These are phyloP conservation scores for Meira miltonrushii DNA, from an alignment of 1,284 basidiomycete genomes.

Conservation along the genomic window DNA sequence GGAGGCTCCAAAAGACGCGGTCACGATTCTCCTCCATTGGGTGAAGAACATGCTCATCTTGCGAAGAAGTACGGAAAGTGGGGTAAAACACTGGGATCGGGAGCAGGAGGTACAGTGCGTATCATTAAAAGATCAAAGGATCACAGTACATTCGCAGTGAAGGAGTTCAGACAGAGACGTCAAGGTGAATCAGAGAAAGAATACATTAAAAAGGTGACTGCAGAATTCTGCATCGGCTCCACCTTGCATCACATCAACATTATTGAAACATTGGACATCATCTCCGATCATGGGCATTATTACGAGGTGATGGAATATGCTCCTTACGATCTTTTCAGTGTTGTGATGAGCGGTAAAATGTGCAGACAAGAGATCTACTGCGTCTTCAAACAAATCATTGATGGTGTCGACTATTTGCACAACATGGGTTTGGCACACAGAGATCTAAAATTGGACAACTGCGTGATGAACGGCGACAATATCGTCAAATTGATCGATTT, in stretches of 20 bases:
- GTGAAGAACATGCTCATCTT: slow-evolving; percentile 70
- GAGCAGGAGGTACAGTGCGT: slow-evolving; percentile 94
- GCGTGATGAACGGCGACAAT: slow-evolving; percentile 90
- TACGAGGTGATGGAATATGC: slow-evolving; percentile 88
- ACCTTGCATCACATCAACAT: slow-evolving; percentile 80
- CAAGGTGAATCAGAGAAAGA: slow-evolving; percentile 85
- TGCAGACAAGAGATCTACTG: slow-evolving; percentile 96
- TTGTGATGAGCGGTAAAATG: slow-evolving; percentile 99
- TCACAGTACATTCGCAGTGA: slow-evolving; percentile 80
- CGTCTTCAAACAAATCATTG: slow-evolving; percentile 96
- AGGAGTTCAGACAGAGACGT: slow-evolving; percentile 88
- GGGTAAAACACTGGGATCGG: slow-evolving; percentile 89
- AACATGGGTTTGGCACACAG: slow-evolving; percentile 94
- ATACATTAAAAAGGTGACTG: slow-evolving; percentile 98
- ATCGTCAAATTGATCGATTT: slow-evolving; percentile 99
- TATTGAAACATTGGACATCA: slow-evolving; percentile 97
- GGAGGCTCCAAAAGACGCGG: slow-evolving; percentile 33
- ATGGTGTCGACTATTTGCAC: slow-evolving; percentile 96
- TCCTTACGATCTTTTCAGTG: slow-evolving; percentile 94
- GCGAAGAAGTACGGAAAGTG: slow-evolving; percentile 99
- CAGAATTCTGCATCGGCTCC: slow-evolving; percentile 95
- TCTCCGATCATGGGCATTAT: slow-evolving; percentile 93
- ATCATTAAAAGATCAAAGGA: slow-evolving; percentile 72
- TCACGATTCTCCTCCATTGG: slow-evolving; percentile 52
- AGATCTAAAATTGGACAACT: slow-evolving; percentile 98